These are phyloP conservation scores for Allium sativum DNA, from an alignment of 106 monocot species.

Conservation along the genomic window DNA sequence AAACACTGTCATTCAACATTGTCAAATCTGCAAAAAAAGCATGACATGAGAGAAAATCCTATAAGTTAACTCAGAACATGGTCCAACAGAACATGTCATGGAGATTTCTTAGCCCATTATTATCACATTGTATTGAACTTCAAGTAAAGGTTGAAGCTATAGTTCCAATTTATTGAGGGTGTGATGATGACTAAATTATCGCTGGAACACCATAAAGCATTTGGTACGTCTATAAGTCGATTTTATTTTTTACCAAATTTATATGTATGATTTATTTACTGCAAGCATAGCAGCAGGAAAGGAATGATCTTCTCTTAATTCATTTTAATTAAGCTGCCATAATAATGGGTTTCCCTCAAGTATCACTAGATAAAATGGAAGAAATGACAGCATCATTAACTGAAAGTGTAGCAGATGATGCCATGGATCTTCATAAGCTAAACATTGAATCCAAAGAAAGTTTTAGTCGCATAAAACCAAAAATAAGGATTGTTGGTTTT, in stretches of 20 bases:
- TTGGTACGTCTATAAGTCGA: background rate
- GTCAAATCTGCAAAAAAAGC: too few species aligned
- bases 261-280: background rate
- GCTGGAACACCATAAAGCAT: background rate
- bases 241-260: background rate
- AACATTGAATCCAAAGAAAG: slow-evolving; percentile 37
- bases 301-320: too few species aligned
- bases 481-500: slow-evolving; percentile 67
- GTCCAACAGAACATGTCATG: background rate
- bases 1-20: too few species aligned
- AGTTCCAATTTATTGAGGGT: background rate
- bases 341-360: slow-evolving; percentile 72
- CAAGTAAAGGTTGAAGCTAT: slow-evolving; percentile 8
- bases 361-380: too few species aligned
- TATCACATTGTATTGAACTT: background rate
- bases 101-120: background rate
- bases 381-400: too few species aligned
- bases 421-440: slow-evolving; percentile 26
- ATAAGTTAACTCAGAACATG: too few species aligned
- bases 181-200: background rate
- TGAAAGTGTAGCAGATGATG: slow-evolving; percentile 19
- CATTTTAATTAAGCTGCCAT: too few species aligned
- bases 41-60: too few species aligned
- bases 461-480: slow-evolving; percentile 13
- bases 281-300: too few species aligned